Evolutionary conservation across 306 rosid species (phyloP), one percentile per base, ranked within the genome.

Genomic region (Cicer bijugum): DNA sequence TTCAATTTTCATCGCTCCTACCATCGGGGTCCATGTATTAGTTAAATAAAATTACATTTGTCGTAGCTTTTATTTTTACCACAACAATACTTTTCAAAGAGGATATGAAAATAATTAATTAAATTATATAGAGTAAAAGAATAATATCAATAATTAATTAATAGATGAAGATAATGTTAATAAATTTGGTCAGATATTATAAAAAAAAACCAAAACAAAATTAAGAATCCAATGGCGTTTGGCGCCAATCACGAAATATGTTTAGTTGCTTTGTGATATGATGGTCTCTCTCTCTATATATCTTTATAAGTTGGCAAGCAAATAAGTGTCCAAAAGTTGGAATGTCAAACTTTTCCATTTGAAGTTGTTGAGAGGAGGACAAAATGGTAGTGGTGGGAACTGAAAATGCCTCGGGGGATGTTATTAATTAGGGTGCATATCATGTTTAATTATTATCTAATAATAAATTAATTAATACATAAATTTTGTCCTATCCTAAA

Each of bases 191-290:
- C 86, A 88, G 84, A 88, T 75, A 82, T 82, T 75, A 77, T 84
- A 78, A 80, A 74, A 80, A 74, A 56, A 65, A 53, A 47, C 52
- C 82, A 23, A 71, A 60, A 69, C 78, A 50, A 50, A 37, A 61
- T 56, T 35, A 72, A 87, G 96, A 82, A 87, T 85, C 90, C 89
- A 81, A 89, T 78, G 86, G 82, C 2, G n/a, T 6, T 33, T 60
- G 2, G 89, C 91, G 92, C 88, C 69, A 88, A 90, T 90, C 92
- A 86, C 89, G 92, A 89, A 73, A 83, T 73, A 20, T 64, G 55
- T 33, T 0, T 61, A 60, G 68, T 69, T 44, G 8, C 68, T 61
- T 61, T 55, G 40, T 48, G 46, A 57, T 46, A 38, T 46, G 23
- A 56, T 60, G 42, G 12, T 37, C 60, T 56, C 72, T 16, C 35